phyloP scores from a whole-genome alignment of 371 early-diverging fungal genomes.

The Dentiscutata heterogama region DNA sequence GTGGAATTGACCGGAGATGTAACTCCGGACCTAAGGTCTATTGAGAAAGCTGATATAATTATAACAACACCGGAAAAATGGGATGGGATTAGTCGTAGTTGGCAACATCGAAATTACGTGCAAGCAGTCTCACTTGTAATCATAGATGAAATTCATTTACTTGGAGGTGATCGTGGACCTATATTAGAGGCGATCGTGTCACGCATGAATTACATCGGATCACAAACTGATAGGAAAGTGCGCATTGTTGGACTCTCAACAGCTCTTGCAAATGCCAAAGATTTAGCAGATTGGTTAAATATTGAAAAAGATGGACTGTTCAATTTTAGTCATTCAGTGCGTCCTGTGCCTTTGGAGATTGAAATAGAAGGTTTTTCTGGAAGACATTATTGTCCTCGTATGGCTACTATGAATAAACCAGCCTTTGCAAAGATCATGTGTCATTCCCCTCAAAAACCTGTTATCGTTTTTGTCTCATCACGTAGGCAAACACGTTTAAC shows the following conservation, averaged over 20 bases:
- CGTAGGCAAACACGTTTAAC: conserved; percentile 95
- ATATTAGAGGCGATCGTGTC: conserved; percentile 98
- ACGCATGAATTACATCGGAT: conserved; percentile 94
- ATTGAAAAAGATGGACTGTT: conserved; percentile 85
- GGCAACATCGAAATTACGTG: conserved; percentile 90
- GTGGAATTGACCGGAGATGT: conserved; percentile 99
- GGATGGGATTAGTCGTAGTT: conserved; percentile 96
- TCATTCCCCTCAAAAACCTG: conserved; percentile 92
- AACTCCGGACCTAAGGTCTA: conserved; percentile 88
- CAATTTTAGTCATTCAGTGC: conserved; percentile 95
- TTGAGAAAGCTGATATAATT: conserved; percentile 93
- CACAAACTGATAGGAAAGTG: conserved; percentile 73
- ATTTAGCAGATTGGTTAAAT: conserved; percentile 97
- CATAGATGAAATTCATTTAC: conserved; percentile 99
- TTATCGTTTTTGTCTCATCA: conserved; percentile 97
- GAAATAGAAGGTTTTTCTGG: conserved; percentile 97
- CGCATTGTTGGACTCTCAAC: conserved; percentile 98
- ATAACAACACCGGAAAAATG: conserved; percentile 99
- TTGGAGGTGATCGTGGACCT: conserved; percentile 97
- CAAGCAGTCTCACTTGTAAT: conserved; percentile 89
- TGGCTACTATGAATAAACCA: conserved; percentile 98
- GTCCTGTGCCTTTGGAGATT: conserved; percentile 96
- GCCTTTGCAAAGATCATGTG: conserved; percentile 93
- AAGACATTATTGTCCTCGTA: conserved; percentile 94
- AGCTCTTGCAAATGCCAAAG: conserved; percentile 97